These are phyloP conservation scores for Inga laurina DNA, from an alignment of 306 rosid species.

Conservation along the genomic window DNA sequence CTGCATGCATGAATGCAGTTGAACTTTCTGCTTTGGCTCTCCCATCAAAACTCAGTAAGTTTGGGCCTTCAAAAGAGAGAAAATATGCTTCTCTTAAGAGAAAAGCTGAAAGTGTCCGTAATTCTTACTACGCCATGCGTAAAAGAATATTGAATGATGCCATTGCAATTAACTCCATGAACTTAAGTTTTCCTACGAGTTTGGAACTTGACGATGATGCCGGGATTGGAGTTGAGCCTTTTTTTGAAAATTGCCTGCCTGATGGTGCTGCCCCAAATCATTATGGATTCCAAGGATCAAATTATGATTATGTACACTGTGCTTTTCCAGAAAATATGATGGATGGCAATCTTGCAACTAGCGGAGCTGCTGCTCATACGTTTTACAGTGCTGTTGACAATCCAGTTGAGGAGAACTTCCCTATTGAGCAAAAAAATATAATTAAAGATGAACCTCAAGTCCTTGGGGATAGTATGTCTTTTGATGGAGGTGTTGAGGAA, in stretches of 20 bases:
- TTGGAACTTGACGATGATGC: constrained; percentile 44
- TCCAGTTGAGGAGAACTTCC: constrained; percentile 50
- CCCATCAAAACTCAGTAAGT: constrained; percentile 49
- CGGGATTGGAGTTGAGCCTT: constrained; percentile 45
- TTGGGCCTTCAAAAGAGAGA: constrained; percentile 56
- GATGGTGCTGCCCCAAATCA: constrained; percentile 49
- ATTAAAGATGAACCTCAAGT: constrained; percentile 51
- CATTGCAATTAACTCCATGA: constrained; percentile 49
- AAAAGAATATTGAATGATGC: constrained; percentile 64
- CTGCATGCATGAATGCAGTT: constrained; percentile 50
- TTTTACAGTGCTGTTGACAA: constrained; percentile 51
- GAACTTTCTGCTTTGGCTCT: constrained; percentile 53
- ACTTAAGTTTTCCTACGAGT: constrained; percentile 62
- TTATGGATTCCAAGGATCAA: constrained; percentile 50
- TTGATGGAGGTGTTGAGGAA: constrained; percentile 46
- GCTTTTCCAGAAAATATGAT: constrained; percentile 52
- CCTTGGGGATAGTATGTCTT: constrained; percentile 44
- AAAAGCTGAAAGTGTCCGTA: constrained; percentile 64
- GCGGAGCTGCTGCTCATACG: constrained; percentile 33
- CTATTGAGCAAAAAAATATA: constrained; percentile 36
- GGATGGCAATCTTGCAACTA: constrained; percentile 38
- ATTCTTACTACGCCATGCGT: constrained; percentile 69
- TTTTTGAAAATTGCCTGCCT: constrained; percentile 48
- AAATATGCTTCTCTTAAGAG: constrained; percentile 59
- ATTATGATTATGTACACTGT: constrained; percentile 44